A percentile compares a stretch with the other conserved stretches of the same genome.
These are phyloP conservation scores for Moesziomyces sp. DNA, from an alignment of 1,284 basidiomycete genomes.

Conservation along the genomic window DNA sequence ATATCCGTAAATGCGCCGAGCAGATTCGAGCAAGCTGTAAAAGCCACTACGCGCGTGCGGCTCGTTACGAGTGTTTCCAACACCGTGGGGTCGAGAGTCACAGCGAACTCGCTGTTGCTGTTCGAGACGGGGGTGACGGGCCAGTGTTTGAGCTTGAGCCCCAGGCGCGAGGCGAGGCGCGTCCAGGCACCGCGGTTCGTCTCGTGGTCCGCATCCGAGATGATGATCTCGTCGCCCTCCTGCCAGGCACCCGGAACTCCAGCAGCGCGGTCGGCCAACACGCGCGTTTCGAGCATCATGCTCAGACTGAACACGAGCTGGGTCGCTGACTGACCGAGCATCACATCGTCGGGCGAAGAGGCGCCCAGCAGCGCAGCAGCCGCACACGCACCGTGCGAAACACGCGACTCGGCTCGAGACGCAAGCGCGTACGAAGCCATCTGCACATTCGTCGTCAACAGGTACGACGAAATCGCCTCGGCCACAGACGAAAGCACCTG, in stretches of 20 bases:
- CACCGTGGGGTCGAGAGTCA: constrained; percentile 74
- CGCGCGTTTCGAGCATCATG: constrained; percentile 32
- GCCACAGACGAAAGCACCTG: constrained; percentile 72
- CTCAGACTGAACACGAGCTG: constrained; percentile 34
- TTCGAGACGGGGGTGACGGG: constrained; percentile 69
- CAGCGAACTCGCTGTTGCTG: constrained; percentile 73
- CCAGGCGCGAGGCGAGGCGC: constrained; percentile 75
- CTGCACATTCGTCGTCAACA: constrained; percentile 78
- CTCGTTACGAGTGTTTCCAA: constrained; percentile 75
- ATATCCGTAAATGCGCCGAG: constrained; percentile 77
- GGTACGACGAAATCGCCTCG: constrained; percentile 75
- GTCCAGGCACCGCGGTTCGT: constrained; percentile 84
- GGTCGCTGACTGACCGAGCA: constrained; percentile 71
- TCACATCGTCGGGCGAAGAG: constrained; percentile 74
- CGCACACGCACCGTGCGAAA: constrained; percentile 72
- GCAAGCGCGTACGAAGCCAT: constrained; percentile 76
- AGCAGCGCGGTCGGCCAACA: constrained; percentile 52
- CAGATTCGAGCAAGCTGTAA: constrained; percentile 81
- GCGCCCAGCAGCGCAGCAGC: constrained; percentile 77
- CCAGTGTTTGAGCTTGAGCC: constrained; percentile 75
- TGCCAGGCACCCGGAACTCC: constrained; percentile 75
- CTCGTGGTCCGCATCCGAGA: constrained; percentile 80
- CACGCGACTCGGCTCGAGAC: constrained; percentile 72
- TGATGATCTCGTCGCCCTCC: constrained; percentile 77
- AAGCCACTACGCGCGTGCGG: constrained; percentile 78